Conservation (phyloP, 2,329 filamentous ascomycete species). For the Coniochaeta sp. region DNA sequence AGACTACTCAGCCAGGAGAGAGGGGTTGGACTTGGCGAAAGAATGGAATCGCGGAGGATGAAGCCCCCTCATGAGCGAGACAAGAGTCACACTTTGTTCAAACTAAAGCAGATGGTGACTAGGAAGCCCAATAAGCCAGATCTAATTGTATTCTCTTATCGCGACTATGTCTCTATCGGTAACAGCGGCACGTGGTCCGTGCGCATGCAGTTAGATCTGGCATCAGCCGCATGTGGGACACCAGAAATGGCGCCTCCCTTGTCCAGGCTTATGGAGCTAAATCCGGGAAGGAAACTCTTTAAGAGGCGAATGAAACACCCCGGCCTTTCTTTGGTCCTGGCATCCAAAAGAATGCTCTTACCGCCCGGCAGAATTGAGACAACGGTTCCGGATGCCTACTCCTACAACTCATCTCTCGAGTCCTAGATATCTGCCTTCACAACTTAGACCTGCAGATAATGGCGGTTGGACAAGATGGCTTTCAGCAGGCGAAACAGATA, state of each 20-base stretch:
- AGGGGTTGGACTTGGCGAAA: too few species aligned
- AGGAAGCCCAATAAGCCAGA: background rate
- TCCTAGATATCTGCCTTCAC: background rate
- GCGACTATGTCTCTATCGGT: background rate
- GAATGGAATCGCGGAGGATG: background rate
- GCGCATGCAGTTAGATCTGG: background rate
- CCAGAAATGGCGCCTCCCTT: background rate
- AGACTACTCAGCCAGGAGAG: too few species aligned
- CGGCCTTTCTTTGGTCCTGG: background rate
- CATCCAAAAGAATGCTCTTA: background rate
- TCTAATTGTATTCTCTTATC: background rate
- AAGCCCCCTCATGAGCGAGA: background rate
- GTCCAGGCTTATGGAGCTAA: background rate
- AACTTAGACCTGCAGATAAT: background rate
- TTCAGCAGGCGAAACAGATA: slow-evolving; percentile 32
- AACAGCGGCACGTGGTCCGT: background rate
- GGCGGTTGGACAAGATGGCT: slow-evolving; percentile 26
- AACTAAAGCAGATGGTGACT: background rate
- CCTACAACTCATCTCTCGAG: background rate
- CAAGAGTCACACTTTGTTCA: background rate
- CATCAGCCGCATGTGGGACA: slow-evolving; percentile 1
- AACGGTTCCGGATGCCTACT: background rate
- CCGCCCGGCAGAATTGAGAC: slow-evolving; percentile 1
- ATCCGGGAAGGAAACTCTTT: background rate
- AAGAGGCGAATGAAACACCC: background rate